These are phyloP conservation scores for Monsonia emarginata DNA, from an alignment of 441 rosid genomes.

Conservation along the genomic window DNA sequence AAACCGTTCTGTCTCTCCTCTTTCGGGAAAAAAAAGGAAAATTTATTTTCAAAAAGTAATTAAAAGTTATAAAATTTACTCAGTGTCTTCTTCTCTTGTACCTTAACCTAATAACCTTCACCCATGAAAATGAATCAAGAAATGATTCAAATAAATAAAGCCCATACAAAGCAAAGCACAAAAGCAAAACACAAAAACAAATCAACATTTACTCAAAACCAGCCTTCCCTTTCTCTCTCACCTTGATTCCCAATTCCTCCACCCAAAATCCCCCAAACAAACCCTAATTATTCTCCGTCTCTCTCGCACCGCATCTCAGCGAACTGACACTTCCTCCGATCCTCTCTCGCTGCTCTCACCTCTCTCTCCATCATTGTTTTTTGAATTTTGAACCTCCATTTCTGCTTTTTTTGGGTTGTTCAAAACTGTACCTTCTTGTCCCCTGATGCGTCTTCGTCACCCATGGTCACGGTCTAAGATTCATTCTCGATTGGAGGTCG, in stretches of 20 bases:
- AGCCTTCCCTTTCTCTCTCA: background rate
- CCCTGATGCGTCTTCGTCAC: background rate
- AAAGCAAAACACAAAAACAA: background rate
- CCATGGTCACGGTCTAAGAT: background rate
- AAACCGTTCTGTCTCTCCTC: no score
- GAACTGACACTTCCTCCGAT: background rate
- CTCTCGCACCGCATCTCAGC: background rate
- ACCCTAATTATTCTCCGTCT: background rate
- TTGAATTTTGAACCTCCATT: background rate
- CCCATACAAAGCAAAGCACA: background rate
- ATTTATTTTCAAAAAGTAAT: no score
- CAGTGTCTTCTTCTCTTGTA: no score
- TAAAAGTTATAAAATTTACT: no score
- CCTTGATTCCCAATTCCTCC: slow-evolving; percentile 1
- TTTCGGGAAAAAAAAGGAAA: no score
- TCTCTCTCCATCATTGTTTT: background rate
- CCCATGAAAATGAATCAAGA: no score
- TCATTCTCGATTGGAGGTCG: background rate
- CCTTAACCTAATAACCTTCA: no score
- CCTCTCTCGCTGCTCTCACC: no score
- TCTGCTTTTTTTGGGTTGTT: background rate
- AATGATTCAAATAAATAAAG: background rate
- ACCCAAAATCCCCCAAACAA: background rate
- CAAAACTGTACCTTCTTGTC: background rate
- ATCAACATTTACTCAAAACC: slow-evolving; percentile 1